phyloP scores from a whole-genome alignment of 768 basidiomycete genomes.

The Vararia minispora region DNA sequence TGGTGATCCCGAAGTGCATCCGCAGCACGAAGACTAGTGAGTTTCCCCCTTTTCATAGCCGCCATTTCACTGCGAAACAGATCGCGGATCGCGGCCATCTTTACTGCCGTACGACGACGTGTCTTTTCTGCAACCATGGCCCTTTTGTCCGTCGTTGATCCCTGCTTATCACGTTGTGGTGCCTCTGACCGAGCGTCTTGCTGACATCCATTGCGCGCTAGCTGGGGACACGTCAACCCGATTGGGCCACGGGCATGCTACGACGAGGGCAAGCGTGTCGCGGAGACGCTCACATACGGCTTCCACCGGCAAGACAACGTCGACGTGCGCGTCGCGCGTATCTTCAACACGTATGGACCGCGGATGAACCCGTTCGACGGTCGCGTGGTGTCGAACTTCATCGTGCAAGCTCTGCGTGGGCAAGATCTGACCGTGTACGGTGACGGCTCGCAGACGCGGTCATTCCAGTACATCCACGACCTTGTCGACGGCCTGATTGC shows the following conservation, averaged over 20 bases:
- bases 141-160: too few relatives aligned
- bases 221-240: conserved; percentile 98
- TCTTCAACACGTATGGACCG: conserved; percentile 93
- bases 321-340: conserved; percentile 93
- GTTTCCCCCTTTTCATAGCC: conserved; percentile 19
- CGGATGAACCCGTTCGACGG: conserved; percentile 96
- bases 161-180: too few relatives aligned
- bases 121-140: too few relatives aligned
- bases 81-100: too few relatives aligned
- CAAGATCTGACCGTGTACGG: conserved; percentile 97
- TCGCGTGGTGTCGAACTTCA: conserved; percentile 98
- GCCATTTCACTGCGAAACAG: background rate
- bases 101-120: too few relatives aligned
- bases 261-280: conserved; percentile 98
- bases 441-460: conserved; percentile 87
- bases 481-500: conserved; percentile 88
- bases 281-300: conserved; percentile 95
- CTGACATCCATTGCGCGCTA: conserved; percentile 20
- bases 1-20: conserved; percentile 97
- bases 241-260: conserved; percentile 99
- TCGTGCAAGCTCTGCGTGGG: conserved; percentile 91
- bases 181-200: too few relatives aligned
- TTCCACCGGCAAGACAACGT: conserved; percentile 92
- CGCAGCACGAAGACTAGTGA: conserved; percentile 92
- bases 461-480: conserved; percentile 98